Evolutionary conservation across 805 yeast genomes (phyloP).

Genomic region (Ogataea sp.): DNA sequence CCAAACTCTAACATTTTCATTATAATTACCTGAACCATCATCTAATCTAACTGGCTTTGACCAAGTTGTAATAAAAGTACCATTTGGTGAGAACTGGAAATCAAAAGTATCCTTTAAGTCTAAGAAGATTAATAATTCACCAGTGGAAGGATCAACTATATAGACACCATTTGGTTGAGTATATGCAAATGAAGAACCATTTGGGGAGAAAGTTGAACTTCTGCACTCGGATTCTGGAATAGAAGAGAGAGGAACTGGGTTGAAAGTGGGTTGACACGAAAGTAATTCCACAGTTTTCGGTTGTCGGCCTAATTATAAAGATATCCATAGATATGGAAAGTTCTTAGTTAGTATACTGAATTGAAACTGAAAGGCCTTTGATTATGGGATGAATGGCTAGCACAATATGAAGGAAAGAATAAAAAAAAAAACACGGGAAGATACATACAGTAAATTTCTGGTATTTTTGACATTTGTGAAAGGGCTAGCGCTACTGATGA

Average conservation of each 20-base stretch:
- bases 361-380: too few species aligned
- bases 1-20: slow-evolving; percentile 75
- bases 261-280: slow-evolving; percentile 36
- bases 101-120: slow-evolving; percentile 68
- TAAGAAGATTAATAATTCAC: slow-evolving; percentile 38
- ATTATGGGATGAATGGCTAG: too few species aligned
- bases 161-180: slow-evolving; percentile 57
- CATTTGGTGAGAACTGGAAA: slow-evolving; percentile 81
- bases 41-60: slow-evolving; percentile 65
- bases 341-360: slow-evolving; percentile 9
- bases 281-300: slow-evolving; percentile 49
- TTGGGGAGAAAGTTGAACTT: slow-evolving; percentile 55
- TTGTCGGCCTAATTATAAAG: slow-evolving; percentile 35
- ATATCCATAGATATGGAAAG: not conserved
- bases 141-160: slow-evolving; percentile 48
- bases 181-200: slow-evolving; percentile 64
- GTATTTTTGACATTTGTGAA: slow-evolving; percentile 13
- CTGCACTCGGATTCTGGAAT: slow-evolving; percentile 42
- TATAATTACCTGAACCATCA: slow-evolving; percentile 65
- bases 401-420: not conserved
- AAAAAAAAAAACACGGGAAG: too few species aligned
- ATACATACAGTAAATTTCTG: slow-evolving; percentile 20
- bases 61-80: slow-evolving; percentile 80
- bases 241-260: slow-evolving; percentile 19
- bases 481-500: too few species aligned